Conservation (phyloP, 257 asterid species). For the Nicotiana undulata region DNA sequence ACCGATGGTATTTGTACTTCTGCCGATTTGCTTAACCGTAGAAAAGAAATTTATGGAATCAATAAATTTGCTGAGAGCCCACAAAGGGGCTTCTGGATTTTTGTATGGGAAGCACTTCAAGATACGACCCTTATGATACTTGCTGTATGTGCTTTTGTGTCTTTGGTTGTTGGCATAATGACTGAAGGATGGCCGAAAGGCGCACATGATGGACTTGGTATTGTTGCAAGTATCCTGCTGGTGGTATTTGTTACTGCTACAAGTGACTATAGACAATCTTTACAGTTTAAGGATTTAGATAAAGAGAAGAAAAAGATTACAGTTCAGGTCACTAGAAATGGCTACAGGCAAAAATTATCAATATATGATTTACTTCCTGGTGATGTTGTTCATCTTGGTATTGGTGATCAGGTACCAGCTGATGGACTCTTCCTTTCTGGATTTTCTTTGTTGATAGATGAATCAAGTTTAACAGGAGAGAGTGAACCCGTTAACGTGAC, state of each 20-base stretch:
- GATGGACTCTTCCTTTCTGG: slow-evolving; percentile 81
- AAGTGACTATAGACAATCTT: slow-evolving; percentile 73
- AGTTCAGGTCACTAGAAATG: slow-evolving; percentile 77
- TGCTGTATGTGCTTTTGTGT: slow-evolving; percentile 69
- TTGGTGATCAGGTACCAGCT: slow-evolving; percentile 93
- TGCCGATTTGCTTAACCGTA: slow-evolving; percentile 37
- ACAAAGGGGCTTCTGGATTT: slow-evolving; percentile 72
- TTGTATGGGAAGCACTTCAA: slow-evolving; percentile 92
- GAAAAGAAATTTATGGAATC: slow-evolving; percentile 56
- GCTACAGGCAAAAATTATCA: slow-evolving; percentile 70
- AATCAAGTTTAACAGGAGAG: slow-evolving; percentile 88
- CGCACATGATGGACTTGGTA: slow-evolving; percentile 91
- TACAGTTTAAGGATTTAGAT: slow-evolving; percentile 84
- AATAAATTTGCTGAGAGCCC: slow-evolving; percentile 80
- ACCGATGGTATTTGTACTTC: slow-evolving; percentile 46
- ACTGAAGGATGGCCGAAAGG: slow-evolving; percentile 96
- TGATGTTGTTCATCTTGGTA: slow-evolving; percentile 77
- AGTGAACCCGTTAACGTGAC: slow-evolving; percentile 71
- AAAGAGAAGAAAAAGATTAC: slow-evolving; percentile 82
- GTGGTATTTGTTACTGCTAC: slow-evolving; percentile 89
- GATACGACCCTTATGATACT: slow-evolving; percentile 95
- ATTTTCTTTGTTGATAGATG: slow-evolving; percentile 63
- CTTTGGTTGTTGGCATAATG: slow-evolving; percentile 70
- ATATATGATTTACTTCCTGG: slow-evolving; percentile 81
- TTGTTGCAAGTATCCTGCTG: slow-evolving; percentile 78